Evolutionary conservation across 108 stramenopile species (phyloP).

Genomic region (Skeletonema potamos): DNA sequence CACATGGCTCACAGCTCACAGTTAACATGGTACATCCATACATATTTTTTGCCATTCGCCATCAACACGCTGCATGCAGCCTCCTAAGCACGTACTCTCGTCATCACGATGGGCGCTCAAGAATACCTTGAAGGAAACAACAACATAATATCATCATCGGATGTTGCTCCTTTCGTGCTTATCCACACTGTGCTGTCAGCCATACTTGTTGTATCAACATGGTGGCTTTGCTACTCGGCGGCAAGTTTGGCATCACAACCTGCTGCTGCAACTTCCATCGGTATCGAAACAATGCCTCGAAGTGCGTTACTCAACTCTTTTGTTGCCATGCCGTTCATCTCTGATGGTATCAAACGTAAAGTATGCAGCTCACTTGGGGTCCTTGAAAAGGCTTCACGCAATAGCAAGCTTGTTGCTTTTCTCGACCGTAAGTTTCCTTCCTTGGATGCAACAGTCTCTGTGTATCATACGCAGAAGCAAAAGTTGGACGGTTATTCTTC

Average conservation of each 20-base stretch:
- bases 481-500: slow-evolving; percentile 39
- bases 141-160: slow-evolving; percentile 14
- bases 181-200: slow-evolving; percentile 28
- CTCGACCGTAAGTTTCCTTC: slow-evolving; percentile 34
- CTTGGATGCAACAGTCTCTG: slow-evolving; percentile 34
- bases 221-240: slow-evolving; percentile 30
- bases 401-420: slow-evolving; percentile 31
- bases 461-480: slow-evolving; percentile 46
- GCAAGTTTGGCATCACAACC: background rate
- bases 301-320: slow-evolving; percentile 18
- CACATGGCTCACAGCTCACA: too few relatives aligned
- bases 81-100: background rate
- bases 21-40: too few relatives aligned
- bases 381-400: slow-evolving; percentile 24
- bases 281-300: slow-evolving; percentile 8
- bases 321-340: slow-evolving; percentile 15
- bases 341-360: slow-evolving; percentile 22
- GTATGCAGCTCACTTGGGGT: background rate
- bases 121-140: slow-evolving; percentile 35
- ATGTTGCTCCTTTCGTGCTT: slow-evolving; percentile 25
- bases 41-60: too few relatives aligned
- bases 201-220: slow-evolving; percentile 36
- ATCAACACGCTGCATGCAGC: too few relatives aligned
- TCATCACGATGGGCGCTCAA: slow-evolving; percentile 5
- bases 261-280: slow-evolving; percentile 8